Evolutionary conservation across 1,284 basidiomycete genomes (phyloP).

Genomic region (Boletus sp.): DNA sequence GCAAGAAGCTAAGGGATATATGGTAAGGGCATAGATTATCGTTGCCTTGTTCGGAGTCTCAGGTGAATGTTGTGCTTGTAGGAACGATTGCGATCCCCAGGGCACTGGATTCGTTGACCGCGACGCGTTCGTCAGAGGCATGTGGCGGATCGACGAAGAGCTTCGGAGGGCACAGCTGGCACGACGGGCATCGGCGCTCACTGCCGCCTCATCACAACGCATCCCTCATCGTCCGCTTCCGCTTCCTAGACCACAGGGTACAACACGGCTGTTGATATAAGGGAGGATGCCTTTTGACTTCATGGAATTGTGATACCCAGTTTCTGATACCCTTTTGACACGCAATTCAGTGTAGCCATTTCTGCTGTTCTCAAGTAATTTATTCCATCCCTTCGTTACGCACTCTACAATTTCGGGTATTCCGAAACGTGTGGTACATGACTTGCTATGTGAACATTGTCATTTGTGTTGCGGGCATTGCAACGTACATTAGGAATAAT

Average conservation of each 20-base stretch:
- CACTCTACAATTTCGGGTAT: background rate
- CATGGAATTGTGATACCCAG: slow-evolving; percentile 14
- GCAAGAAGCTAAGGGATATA: slow-evolving; percentile 54
- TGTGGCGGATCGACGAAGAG: slow-evolving; percentile 85
- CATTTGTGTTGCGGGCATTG: background rate
- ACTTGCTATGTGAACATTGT: background rate
- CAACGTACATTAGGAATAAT: slow-evolving; percentile 3
- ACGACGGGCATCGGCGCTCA: slow-evolving; percentile 39
- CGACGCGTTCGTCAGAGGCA: slow-evolving; percentile 69
- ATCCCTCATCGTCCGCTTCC: slow-evolving; percentile 34
- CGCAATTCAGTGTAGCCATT: background rate
- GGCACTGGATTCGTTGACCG: slow-evolving; percentile 56
- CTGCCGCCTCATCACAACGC: slow-evolving; percentile 34
- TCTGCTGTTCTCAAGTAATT: slow-evolving; percentile 10
- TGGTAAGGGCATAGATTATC: slow-evolving; percentile 47
- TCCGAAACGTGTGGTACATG: background rate
- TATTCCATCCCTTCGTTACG: slow-evolving; percentile 10
- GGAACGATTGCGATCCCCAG: slow-evolving; percentile 66
- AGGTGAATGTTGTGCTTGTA: slow-evolving; percentile 7
- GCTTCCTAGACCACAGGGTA: slow-evolving; percentile 16
- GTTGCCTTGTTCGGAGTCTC: background rate
- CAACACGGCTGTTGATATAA: slow-evolving; percentile 18
- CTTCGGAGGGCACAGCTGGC: slow-evolving; percentile 56
- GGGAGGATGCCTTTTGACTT: background rate
- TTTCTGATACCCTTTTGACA: slow-evolving; percentile 21